Evolutionary conservation across 2,329 filamentous ascomycete genomes (phyloP), one percentile per base, ranked within the genome.

Genomic region (Biscogniauxia marginata): DNA sequence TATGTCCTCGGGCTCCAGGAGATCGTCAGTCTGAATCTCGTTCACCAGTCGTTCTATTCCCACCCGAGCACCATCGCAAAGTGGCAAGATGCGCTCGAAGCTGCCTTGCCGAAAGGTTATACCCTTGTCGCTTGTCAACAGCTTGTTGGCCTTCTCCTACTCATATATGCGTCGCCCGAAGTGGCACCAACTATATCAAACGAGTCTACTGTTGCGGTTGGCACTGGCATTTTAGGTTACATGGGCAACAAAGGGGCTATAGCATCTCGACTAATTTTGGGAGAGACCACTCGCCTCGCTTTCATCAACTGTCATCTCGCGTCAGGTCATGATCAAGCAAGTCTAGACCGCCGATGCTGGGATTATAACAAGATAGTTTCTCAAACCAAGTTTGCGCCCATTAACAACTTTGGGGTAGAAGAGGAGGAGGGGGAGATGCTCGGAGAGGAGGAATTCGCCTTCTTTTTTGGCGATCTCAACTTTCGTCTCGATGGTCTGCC

Each of bases 401-500:
- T 96, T 6, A 78, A 79, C 43, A 82, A 88, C 56, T 77, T 82
- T 0, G 86, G 89, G 7, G 84, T 88, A 5, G 76, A 83, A 1
- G 79, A 86, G 39, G 85, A 87, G n/a, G 84, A 87, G 20, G 76
- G 80, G 0, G 85, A 89, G 51, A 83, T 79, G 34, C 87, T 99
- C 61, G 93, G 91, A 1, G 90, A 96, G 43, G 93, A 96, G 63
- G 95, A 99, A 68, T 92, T 97, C 74, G 86, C 87, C 0, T 97
- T 99, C 68, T 98, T 93, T 91, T 90, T 96, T 67, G 95, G 95
- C 6, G 95, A 99, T 71, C 79, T 99, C 45, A 99, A 99, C 71
- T 99, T 97, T 69, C 85, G 95, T 25, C 80, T 99, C 0, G 91
- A 96, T 50, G 90, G 88, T 46, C 83, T 98, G 49, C 90, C 93